Percentiles rank a stretch among this genome's conserved stretches.
phyloP scores from a whole-genome alignment of 345 rosid species.

The Brassica rapa region DNA sequence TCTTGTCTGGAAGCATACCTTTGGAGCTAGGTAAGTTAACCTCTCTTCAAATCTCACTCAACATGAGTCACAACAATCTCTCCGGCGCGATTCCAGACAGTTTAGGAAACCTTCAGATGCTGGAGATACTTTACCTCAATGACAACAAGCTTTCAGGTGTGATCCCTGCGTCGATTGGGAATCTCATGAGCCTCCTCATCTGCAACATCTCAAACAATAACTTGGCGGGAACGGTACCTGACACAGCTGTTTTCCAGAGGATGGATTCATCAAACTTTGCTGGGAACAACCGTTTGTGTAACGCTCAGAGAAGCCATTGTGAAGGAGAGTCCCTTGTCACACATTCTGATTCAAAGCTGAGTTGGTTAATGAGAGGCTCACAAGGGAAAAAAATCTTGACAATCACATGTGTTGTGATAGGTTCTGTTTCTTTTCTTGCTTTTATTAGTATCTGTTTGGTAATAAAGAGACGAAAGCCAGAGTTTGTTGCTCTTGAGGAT shows the following conservation, averaged over 20 bases:
- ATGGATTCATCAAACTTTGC: conserved; percentile 66
- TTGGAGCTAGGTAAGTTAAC: conserved; percentile 58
- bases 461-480: conserved; percentile 50
- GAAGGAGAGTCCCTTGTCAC: conserved; percentile 43
- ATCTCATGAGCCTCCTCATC: conserved; percentile 68
- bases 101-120: conserved; percentile 70
- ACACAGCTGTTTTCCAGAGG: conserved; percentile 58
- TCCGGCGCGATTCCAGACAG: conserved; percentile 65
- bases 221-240: conserved; percentile 66
- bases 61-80: conserved; percentile 72
- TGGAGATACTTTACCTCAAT: conserved; percentile 71
- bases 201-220: conserved; percentile 82
- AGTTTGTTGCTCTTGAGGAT: conserved; percentile 52
- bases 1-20: conserved; percentile 64
- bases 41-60: conserved; percentile 82
- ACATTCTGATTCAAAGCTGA: conserved; percentile 36
- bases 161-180: conserved; percentile 66
- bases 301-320: conserved; percentile 41
- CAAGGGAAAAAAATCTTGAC: conserved; percentile 50
- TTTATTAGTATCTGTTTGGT: conserved; percentile 51
- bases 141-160: conserved; percentile 73
- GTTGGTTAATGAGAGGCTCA: conserved; percentile 43
- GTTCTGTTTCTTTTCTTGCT: conserved; percentile 54
- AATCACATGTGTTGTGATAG: conserved; percentile 49
- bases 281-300: conserved; percentile 67